These are phyloP conservation scores for Pythium aristosporum DNA, from an alignment of 352 stramenopile genomes.

Conservation along the genomic window DNA sequence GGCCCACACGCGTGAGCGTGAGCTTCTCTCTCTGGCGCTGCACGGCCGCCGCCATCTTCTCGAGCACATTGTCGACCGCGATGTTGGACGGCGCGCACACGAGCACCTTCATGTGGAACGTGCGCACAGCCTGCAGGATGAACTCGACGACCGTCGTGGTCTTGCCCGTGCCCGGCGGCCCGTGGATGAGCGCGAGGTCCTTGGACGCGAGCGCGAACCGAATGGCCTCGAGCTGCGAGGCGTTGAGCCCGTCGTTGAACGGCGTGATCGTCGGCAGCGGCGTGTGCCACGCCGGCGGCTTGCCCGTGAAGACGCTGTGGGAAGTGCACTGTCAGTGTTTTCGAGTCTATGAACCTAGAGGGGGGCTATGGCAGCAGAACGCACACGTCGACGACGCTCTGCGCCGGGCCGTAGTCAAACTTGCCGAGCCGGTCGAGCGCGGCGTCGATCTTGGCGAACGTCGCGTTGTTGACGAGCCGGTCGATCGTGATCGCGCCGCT, in stretches of 20 bases:
- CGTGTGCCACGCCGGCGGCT: constrained; percentile 49
- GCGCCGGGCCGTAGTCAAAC: constrained; percentile 52
- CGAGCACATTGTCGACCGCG: constrained; percentile 97
- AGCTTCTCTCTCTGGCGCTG: constrained; percentile 33
- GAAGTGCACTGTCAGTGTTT: not conserved
- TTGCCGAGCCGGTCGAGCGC: constrained; percentile 71
- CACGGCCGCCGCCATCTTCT: constrained; percentile 79
- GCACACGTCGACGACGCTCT: constrained; percentile 65
- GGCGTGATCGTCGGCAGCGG: constrained; percentile 44
- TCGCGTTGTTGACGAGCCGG: constrained; percentile 85
- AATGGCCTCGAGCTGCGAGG: constrained; percentile 76
- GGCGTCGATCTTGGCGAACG: constrained; percentile 68
- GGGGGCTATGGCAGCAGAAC: constrained; percentile 13
- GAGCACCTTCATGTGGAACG: constrained; percentile 89
- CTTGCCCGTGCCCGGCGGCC: constrained; percentile 93
- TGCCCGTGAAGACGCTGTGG: constrained; percentile 50
- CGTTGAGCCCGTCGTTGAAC: constrained; percentile 63
- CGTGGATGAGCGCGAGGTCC: constrained; percentile 91
- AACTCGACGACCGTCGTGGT: constrained; percentile 98
- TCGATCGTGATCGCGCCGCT: constrained; percentile 55
- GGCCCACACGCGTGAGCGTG: constrained; percentile 83
- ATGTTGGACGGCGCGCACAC: constrained; percentile 98
- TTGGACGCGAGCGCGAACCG: constrained; percentile 80
- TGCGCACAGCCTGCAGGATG: constrained; percentile 91
- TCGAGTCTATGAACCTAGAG: not conserved